Evolutionary conservation across 176 grass and related monocot genomes (phyloP).

Genomic region (Hordeum vulgare): DNA sequence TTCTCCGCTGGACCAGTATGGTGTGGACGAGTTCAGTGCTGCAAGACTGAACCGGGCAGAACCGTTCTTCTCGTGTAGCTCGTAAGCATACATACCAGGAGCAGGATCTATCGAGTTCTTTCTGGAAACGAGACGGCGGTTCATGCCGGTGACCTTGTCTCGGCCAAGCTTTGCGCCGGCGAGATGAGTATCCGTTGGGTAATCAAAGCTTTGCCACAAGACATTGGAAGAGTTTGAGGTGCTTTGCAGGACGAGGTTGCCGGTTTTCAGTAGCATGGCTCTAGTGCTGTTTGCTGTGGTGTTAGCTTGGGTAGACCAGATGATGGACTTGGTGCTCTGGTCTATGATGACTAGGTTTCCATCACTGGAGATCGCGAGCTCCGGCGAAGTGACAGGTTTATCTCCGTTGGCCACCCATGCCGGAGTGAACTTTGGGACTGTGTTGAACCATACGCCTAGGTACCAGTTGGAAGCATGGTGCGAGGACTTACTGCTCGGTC

Average conservation of each 20-base stretch:
- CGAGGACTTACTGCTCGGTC: neutral
- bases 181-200: constrained; percentile 34
- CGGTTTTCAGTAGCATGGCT: constrained; percentile 17
- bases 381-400: neutral
- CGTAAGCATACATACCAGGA: constrained; percentile 8
- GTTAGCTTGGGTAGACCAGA: constrained; percentile 35
- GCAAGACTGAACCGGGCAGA: neutral
- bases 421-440: constrained; percentile 15
- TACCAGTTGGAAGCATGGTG: neutral
- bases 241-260: constrained; percentile 37
- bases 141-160: constrained; percentile 21
- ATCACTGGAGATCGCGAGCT: constrained; percentile 19
- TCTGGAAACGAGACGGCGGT: constrained; percentile 23
- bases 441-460: constrained; percentile 42
- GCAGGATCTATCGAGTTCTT: constrained; percentile 26
- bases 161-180: constrained; percentile 25
- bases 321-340: neutral
- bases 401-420: constrained; percentile 46
- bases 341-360: constrained; percentile 38
- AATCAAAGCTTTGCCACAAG: constrained; percentile 56
- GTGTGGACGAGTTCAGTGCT: neutral
- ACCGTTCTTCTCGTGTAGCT: constrained; percentile 11
- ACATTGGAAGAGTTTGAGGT: neutral
- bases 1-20: constrained; percentile 26
- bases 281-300: neutral